Evolutionary conservation across 2,329 filamentous ascomycete genomes (phyloP).

Genomic region (Xylaria sp.): DNA sequence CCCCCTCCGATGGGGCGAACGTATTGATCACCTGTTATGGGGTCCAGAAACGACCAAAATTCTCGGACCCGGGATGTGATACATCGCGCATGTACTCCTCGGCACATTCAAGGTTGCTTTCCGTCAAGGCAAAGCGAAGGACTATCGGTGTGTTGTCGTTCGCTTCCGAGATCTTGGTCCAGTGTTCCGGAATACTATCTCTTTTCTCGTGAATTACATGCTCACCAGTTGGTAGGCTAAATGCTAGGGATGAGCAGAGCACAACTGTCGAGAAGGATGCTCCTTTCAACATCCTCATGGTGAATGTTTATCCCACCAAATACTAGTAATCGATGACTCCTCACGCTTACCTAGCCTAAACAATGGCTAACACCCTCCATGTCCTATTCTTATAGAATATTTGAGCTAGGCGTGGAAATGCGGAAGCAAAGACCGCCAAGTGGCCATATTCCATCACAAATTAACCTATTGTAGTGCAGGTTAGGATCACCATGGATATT

Average conservation of each 20-base stretch:
- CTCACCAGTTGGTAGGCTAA: conserved; percentile 9
- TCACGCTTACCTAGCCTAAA: neutral
- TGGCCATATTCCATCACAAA: neutral
- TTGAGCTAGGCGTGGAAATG: neutral
- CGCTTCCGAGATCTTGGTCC: conserved; percentile 11
- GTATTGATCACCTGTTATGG: conserved; percentile 24
- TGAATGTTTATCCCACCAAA: neutral
- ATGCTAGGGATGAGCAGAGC: conserved; percentile 14
- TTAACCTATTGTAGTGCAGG: neutral
- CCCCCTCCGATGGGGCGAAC: conserved; percentile 23
- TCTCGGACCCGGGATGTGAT: conserved; percentile 25
- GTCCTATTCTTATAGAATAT: neutral
- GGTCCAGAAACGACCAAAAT: conserved; percentile 28
- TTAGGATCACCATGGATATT: neutral
- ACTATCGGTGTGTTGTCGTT: conserved; percentile 8
- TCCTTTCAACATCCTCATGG: conserved; percentile 7
- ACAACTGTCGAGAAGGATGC: neutral
- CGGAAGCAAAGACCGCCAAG: neutral
- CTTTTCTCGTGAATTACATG: conserved; percentile 31
- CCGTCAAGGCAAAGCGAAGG: conserved; percentile 30
- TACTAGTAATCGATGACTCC: neutral
- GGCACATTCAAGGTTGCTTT: conserved; percentile 25
- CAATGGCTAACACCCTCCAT: neutral
- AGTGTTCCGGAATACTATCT: conserved; percentile 12
- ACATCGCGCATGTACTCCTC: conserved; percentile 27